Evolutionary conservation across 257 asterid genomes (phyloP), one percentile per base, ranked within the genome.

Genomic region (Gardenia jasminoides): DNA sequence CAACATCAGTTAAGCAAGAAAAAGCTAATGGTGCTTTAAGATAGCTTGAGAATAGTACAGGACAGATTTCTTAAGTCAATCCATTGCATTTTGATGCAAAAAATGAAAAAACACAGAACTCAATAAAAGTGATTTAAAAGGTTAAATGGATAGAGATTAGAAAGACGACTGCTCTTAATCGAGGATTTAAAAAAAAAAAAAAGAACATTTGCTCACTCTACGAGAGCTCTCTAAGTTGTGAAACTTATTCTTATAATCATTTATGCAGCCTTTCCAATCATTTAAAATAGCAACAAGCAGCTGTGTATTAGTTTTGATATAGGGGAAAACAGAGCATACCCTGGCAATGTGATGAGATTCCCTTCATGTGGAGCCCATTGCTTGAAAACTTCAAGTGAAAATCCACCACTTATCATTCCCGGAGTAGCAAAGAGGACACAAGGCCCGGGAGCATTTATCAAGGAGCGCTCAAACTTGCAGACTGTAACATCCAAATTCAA

Each of bases 341-440:
- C 99, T 70, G 99, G 98, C 68, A 95, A 85, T 70, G 88, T 84
- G 75, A 95, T 74, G 85, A 95, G 98, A 87, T 95, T 95, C 76
- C 76, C 82, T 86, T 88, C 96, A 80, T 76, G 58, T 44, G 98
- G 99, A 82, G 98, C 97, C 99, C 98, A 95, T 80, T 89, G 97
- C 87, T 67, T 95, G 88, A 93, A 92, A 80, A 95, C 97, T 78
- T 95, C 98, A 76, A 95, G 91, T 28, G 99, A 95, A 85, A 93
- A 92, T 82, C 99, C 99, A 52, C 99, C 97, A 78, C 85, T 91
- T 79, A 95, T 77, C 97, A 90, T 92, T 83, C 98, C 97, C n/a
- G 99, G 99, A 69, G 97, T 91, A 73, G 99, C 99, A 82, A 95
- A 93, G 70, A 95, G 95, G 80, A 95, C 97, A 78, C 99, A 93